Conservation (phyloP, 306 rosid genomes). For the Myrica gale region DNA sequence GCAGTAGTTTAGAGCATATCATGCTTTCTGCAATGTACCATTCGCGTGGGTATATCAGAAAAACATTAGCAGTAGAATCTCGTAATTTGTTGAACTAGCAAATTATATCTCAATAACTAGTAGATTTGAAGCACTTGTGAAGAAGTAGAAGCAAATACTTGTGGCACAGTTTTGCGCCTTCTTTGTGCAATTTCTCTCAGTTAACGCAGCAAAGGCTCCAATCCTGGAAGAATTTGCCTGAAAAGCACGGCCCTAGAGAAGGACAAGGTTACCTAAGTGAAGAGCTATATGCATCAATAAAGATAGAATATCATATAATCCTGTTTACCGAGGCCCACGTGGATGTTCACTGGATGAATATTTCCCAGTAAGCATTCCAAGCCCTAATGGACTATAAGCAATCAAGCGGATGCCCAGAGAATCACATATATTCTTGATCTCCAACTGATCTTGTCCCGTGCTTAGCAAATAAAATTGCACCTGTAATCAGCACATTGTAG, state of each 20-base stretch:
- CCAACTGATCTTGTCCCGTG: slow-evolving; percentile 77
- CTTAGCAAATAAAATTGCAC: slow-evolving; percentile 93
- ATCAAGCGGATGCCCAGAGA: slow-evolving; percentile 77
- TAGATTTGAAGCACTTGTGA: neutral
- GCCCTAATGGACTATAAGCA: slow-evolving; percentile 95
- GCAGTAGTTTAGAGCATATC: neutral
- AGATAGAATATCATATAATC: neutral
- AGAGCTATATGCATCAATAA: slow-evolving; percentile 6
- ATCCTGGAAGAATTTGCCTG: slow-evolving; percentile 85
- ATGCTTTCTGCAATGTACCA: neutral
- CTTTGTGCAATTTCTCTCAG: slow-evolving; percentile 58
- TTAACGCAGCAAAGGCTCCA: slow-evolving; percentile 67
- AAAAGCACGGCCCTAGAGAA: slow-evolving; percentile 64
- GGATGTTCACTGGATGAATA: slow-evolving; percentile 76
- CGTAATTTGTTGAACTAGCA: neutral
- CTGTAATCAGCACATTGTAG: slow-evolving; percentile 39
- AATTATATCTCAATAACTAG: neutral
- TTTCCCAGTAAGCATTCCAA: slow-evolving; percentile 98
- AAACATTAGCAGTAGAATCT: neutral
- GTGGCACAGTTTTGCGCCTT: slow-evolving; percentile 75
- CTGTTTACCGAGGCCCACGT: slow-evolving; percentile 72
- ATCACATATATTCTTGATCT: slow-evolving; percentile 77
- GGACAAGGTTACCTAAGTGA: neutral
- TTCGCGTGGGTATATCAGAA: neutral
- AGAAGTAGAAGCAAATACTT: slow-evolving; percentile 36